Base-by-base conservation (phyloP, 1,284 basidiomycete genomes). In the Cutaneotrichosporon dermatis region DNA sequence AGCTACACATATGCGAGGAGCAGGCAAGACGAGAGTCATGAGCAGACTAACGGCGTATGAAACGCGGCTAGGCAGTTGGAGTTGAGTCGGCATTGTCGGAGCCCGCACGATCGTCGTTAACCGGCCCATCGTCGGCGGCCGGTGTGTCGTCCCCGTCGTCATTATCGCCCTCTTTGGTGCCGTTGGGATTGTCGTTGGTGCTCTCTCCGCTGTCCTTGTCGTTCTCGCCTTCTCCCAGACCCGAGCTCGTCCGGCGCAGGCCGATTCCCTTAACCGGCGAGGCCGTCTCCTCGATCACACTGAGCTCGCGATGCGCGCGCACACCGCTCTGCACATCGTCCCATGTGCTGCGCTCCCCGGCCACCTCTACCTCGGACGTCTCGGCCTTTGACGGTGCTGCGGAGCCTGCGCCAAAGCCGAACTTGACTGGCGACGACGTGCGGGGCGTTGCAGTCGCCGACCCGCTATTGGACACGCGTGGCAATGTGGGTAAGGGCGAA, bases 201-300 rank as follows among this genome's bases (percentile, higher is more conserved):
- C 25, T 25, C 25, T 25, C 25, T 25, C 25, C 25, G 25, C 25
- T 2, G 3, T 25, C 25, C 25, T 25, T 25, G 3, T 25, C 25
- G 25, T 3, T 25, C 25, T 25, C 25, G 25, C 25, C 25, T 25
- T 25, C 25, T 2, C 25, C 25, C 25, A 25, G 25, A 2, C 25
- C 25, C 25, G 25, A 25, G 25, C 25, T 25, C 25, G 25, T 25
- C 25, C 25, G 25, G 25, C 25, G 25, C 25, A 25, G 25, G 25
- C 25, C 25, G 25, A 25, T 25, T 2, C 2, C 25, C 54, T 55
- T 55, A 12, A 16, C 25, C 2, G 54, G 54, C 11, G 54, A 41
- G 10, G 54, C 54, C 6, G 54, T 25, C 61, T 77, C 76, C 10
- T 76, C 76, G 49, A 78, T 78, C 9, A 78, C 72, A 50, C 73